A percentile compares a stretch with the other conserved stretches of the same genome.
Evolutionary conservation across 2,329 filamentous ascomycete genomes (phyloP).

Genomic region (Aspergillus sp.): DNA sequence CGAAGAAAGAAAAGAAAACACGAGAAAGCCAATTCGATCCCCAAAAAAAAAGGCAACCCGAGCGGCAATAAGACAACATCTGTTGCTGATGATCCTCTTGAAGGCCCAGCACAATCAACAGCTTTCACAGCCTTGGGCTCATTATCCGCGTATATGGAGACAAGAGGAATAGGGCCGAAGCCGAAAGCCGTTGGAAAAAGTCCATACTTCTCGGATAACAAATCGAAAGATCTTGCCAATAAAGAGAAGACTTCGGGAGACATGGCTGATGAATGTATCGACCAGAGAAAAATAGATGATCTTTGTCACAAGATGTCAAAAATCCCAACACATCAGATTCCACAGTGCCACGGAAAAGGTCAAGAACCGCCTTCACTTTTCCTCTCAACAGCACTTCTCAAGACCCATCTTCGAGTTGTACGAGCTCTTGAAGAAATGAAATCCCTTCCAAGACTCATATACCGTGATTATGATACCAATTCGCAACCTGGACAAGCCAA

Average conservation of each 20-base stretch:
- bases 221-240: background rate
- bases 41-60: background rate
- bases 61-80: background rate
- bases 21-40: no score
- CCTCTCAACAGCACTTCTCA: slow-evolving; percentile 21
- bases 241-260: background rate
- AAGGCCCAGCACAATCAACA: background rate
- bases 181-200: slow-evolving; percentile 20
- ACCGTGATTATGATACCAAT: slow-evolving; percentile 17
- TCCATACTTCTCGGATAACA: slow-evolving; percentile 16
- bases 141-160: slow-evolving; percentile 48
- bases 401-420: slow-evolving; percentile 18
- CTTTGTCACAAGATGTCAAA: background rate
- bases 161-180: slow-evolving; percentile 33
- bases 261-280: no score
- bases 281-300: no score
- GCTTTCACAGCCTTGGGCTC: slow-evolving; percentile 35
- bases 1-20: no score
- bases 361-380: slow-evolving; percentile 22
- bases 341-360: background rate
- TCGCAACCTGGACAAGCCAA: background rate
- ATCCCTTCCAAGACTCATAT: slow-evolving; percentile 13
- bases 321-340: slow-evolving; percentile 12
- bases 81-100: slow-evolving; percentile 5
- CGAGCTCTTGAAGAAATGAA: slow-evolving; percentile 12